Evolutionary conservation across 495 filamentous ascomycete species (phyloP).

Genomic region (Penicillium bialowiezense): DNA sequence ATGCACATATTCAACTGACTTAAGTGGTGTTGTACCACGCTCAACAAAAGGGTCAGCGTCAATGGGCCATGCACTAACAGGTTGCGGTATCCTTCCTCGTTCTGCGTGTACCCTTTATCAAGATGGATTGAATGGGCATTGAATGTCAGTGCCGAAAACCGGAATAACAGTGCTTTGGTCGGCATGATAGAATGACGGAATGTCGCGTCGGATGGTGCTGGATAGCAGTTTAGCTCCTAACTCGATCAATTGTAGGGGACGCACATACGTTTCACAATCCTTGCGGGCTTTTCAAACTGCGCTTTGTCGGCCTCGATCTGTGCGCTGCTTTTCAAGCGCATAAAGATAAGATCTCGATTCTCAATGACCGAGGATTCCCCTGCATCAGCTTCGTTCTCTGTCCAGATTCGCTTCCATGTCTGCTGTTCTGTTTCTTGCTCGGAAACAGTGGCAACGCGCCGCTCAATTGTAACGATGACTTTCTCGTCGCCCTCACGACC

Average conservation of each 20-base stretch:
- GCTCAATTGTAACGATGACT: conserved; percentile 56
- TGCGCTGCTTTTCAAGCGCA: conserved; percentile 45
- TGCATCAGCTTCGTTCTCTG: conserved; percentile 30
- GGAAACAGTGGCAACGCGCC: conserved; percentile 39
- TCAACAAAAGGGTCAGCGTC: conserved; percentile 70
- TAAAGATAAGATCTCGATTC: conserved; percentile 59
- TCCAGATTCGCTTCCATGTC: conserved; percentile 44
- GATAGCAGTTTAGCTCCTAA: conserved; percentile 16
- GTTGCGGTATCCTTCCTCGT: conserved; percentile 69
- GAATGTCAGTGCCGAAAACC: conserved; percentile 81
- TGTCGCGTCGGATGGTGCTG: conserved; percentile 45
- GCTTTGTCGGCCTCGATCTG: conserved; percentile 29
- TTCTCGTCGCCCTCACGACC: conserved; percentile 56
- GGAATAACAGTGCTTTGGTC: conserved; percentile 66
- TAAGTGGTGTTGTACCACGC: conserved; percentile 55
- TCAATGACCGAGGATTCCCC: conserved; percentile 47
- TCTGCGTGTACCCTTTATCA: conserved; percentile 65
- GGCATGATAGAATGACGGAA: conserved; percentile 61
- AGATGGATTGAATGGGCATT: conserved; percentile 86
- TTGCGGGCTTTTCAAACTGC: conserved; percentile 22
- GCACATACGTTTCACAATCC: conserved; percentile 39
- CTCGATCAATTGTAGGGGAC: background rate
- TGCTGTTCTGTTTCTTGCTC: conserved; percentile 33
- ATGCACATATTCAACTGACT: conserved; percentile 9
- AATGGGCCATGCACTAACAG: conserved; percentile 86